Evolutionary conservation across 306 rosid species (phyloP), one percentile per base, ranked within the genome.

Genomic region (Aeschynomene evenia): DNA sequence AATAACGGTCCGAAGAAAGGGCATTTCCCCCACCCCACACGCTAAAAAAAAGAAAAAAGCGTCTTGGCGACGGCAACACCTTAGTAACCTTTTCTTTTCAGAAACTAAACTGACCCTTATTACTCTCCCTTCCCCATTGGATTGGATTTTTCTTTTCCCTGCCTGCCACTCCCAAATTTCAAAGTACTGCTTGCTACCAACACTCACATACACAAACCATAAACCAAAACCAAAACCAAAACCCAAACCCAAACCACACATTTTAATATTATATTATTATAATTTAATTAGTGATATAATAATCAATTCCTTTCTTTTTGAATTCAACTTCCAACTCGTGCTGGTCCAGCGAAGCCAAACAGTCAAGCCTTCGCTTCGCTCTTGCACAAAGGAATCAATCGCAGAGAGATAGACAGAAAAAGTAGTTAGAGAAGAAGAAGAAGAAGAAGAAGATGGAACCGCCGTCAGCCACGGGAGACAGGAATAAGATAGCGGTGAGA

Each of bases 401-500:
- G 48, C 6, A 2, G 9, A 4, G 13, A 10, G 14, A 54, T 2
- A 53, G 21, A 4, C 33, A 53, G 9, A 39, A 5, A 13, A 46
- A 59, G n/a, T n/a, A n/a, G n/a, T n/a, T n/a, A n/a, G 58, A 4
- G 49, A 39, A 13, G 5, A 13, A 39, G 45, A 12, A 13, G 5
- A 39, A 40, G 5, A 13, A 40, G 16, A 40, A 23, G 40, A 40
- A 40, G 49, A 79, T 84, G 92, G 81, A 56, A 23, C 65, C 88
- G 54, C 81, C 87, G 81, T 22, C 87, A 22, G 14, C 83, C 60
- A 34, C 70, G n/a, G 83, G 62, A 14, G 82, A 86, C 3, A 64
- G 83, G 2, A 76, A 82, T 34, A 84, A 83, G 76, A 63, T 79
- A 71, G 66, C 70, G 55, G 74, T 81, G 50, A 76, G 88, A 58